Base-by-base conservation (phyloP, 345 rosid genomes). In the Aurinia saxatilis region DNA sequence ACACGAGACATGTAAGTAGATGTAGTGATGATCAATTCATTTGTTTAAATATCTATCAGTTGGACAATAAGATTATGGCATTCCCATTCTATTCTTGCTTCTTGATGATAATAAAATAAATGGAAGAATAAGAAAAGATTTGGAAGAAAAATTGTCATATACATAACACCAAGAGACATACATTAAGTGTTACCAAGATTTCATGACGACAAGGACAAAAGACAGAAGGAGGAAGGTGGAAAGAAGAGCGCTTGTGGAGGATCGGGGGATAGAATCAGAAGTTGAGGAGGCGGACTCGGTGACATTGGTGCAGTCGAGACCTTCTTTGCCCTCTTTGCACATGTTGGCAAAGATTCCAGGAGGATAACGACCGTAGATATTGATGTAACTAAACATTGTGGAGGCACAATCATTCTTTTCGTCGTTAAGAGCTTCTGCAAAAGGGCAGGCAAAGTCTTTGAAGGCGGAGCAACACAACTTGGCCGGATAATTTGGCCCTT, bases 371-470 rank as follows among this genome's bases (percentile, higher is more conserved):
- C 90, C 93, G 10, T 75, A 81, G 57, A 81, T 66, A 67, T 85
- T 87, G 38, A 90, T 90, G 86, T 85, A 87, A 52, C 92, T 87
- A 67, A 90, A 87, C 97, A 90, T 87, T 42, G 88, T 83, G 2
- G 77, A 2, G 7, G 95, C 85, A 63, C 92, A 87, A 39, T 87
- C 83, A 10, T 38, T 72, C 11, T 41, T 67, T 15, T 61, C 54
- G 59, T 84, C 90, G 17, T 90, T 87, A 17, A 90, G 9, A 40
- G 50, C 63, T 5, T 79, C 85, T 0, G 45, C n/a, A 12, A 70
- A 75, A 16, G 90, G 90, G 68, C 95, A 90, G 4, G 83, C 83
- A 10, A 90, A 85, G 47, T 78, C 76, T 59, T 77, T 82, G 37
- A 87, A 65, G 13, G 92, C 87, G 0, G 14, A 31, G 39, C 92